Conservation (phyloP, 2,329 filamentous ascomycete genomes). For the Aspergillus aculeatinus region DNA sequence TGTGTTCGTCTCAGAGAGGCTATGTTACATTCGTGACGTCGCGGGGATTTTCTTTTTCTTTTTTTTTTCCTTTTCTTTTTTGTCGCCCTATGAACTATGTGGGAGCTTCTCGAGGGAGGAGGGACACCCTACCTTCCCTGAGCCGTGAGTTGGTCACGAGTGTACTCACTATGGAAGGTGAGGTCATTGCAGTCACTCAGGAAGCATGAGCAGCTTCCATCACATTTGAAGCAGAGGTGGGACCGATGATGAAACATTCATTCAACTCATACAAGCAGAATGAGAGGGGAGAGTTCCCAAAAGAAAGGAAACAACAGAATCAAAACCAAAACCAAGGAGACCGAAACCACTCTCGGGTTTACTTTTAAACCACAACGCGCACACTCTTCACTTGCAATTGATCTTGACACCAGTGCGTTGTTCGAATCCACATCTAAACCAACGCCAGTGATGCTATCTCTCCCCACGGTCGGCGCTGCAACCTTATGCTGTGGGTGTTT, state of each 20-base stretch:
- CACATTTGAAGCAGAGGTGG: not conserved
- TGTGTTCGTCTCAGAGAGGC: not conserved
- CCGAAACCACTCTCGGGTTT: not conserved
- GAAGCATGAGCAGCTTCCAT: not conserved
- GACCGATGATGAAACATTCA: not conserved
- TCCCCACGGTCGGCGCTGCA: not conserved
- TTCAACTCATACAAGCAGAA: not conserved
- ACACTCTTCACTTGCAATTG: not conserved
- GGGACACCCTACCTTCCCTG: not conserved
- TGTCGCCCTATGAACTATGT: too few species aligned
- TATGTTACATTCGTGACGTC: slow-evolving; percentile 19
- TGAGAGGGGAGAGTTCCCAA: not conserved
- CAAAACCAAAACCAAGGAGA: not conserved
- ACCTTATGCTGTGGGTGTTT: not conserved
- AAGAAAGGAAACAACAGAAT: not conserved
- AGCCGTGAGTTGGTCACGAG: not conserved
- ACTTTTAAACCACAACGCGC: not conserved
- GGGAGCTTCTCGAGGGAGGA: too few species aligned
- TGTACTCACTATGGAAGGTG: not conserved
- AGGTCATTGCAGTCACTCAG: not conserved
- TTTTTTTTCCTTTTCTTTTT: not conserved
- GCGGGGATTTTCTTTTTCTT: not conserved
- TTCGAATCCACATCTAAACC: slow-evolving; percentile 21
- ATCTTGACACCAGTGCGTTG: slow-evolving; percentile 3
- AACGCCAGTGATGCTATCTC: slow-evolving; percentile 30